Evolutionary conservation across 768 basidiomycete genomes (phyloP).

Genomic region (Rhodotorula kratochvilovae): DNA sequence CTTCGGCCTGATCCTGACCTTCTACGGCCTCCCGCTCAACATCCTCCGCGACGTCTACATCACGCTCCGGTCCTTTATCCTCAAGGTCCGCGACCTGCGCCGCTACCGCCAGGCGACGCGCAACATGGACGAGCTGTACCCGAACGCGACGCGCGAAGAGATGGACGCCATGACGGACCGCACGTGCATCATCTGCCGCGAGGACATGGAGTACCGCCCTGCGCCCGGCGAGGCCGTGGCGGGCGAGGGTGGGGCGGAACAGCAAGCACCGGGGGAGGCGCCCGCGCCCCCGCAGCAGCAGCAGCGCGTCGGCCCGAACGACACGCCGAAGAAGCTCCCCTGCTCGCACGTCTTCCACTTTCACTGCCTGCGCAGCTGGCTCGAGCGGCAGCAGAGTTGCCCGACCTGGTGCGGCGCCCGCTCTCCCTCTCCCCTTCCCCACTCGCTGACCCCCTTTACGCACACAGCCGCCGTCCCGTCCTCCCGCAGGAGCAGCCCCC

Average conservation of each 20-base stretch:
- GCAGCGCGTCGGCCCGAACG: constrained; percentile 54
- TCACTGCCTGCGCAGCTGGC: constrained; percentile 92
- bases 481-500: constrained; percentile 30
- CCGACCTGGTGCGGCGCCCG: constrained; percentile 78
- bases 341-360: constrained; percentile 99
- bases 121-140: constrained; percentile 94
- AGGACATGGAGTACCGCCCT: constrained; percentile 67
- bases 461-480: constrained; percentile 39
- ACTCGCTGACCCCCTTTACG: constrained; percentile 22
- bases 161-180: constrained; percentile 73
- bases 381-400: constrained; percentile 97
- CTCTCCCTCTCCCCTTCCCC: constrained; percentile 10
- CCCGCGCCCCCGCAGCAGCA: no score
- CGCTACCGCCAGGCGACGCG: constrained; percentile 89
- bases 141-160: constrained; percentile 83
- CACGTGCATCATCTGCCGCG: constrained; percentile 96
- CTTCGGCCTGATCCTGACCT: constrained; percentile 87
- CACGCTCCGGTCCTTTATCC: constrained; percentile 85
- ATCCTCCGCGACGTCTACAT: constrained; percentile 96
- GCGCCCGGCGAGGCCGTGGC: constrained; percentile 42
- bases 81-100: constrained; percentile 76
- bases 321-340: constrained; percentile 90
- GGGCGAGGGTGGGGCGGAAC: constrained; percentile 36
- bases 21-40: constrained; percentile 91
- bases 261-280: no score